Conservation (phyloP, 2,329 filamentous ascomycete genomes). For the Fusarium decemcellulare region DNA sequence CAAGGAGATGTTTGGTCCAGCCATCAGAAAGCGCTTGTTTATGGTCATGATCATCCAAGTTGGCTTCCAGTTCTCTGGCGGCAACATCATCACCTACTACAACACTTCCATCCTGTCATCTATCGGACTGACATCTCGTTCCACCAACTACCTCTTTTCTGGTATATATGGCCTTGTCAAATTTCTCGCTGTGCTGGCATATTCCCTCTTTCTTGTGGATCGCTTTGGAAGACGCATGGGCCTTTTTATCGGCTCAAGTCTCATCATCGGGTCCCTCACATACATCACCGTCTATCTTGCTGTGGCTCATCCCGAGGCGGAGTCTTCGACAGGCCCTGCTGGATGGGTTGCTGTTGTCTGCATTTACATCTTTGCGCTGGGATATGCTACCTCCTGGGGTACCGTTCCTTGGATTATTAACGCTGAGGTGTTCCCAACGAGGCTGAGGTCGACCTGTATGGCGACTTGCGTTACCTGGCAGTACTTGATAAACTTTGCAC, state of each 20-base stretch:
- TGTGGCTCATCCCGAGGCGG: slow-evolving; percentile 8
- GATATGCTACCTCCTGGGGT: slow-evolving; percentile 23
- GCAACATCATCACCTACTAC: slow-evolving; percentile 23
- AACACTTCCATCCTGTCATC: slow-evolving; percentile 19
- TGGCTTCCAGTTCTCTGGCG: slow-evolving; percentile 17
- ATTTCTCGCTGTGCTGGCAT: slow-evolving; percentile 14
- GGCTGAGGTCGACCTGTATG: slow-evolving; percentile 17
- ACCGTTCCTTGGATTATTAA: slow-evolving; percentile 28
- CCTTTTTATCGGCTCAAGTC: slow-evolving; percentile 9
- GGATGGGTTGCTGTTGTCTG: slow-evolving; percentile 21
- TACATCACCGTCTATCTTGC: slow-evolving; percentile 19
- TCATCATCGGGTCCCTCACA: slow-evolving; percentile 13
- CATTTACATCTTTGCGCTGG: slow-evolving; percentile 24
- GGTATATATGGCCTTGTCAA: slow-evolving; percentile 20
- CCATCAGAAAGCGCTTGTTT: slow-evolving; percentile 18
- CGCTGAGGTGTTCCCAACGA: slow-evolving; percentile 15
- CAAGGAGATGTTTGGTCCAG: slow-evolving; percentile 11
- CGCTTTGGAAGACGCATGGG: slow-evolving; percentile 15
- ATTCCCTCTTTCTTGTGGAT: slow-evolving; percentile 17
- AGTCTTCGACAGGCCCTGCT: slow-evolving; percentile 8
- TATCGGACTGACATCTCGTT: slow-evolving; percentile 11
- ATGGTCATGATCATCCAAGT: slow-evolving; percentile 22
- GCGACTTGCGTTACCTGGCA: slow-evolving; percentile 20
- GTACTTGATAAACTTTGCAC: slow-evolving; percentile 20
- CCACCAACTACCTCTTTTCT: slow-evolving; percentile 21